Conservation (phyloP, 179 eudicot genomes). For the Actinidia arguta region DNA sequence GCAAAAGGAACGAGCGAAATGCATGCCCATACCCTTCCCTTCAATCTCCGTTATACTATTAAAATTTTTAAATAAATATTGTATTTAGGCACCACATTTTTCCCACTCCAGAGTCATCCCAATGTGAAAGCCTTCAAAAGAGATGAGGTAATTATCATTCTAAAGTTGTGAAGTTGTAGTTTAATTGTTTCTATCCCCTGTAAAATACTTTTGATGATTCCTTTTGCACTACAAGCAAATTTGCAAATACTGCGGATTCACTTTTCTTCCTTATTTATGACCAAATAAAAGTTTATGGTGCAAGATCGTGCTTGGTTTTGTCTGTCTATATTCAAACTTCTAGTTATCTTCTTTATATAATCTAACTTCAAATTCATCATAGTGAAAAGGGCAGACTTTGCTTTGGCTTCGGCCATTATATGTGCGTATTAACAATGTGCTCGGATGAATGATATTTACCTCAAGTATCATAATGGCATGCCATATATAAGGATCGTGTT, state of each 20-base stretch:
- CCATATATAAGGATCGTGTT: background rate
- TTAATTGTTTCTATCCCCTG: conserved; percentile 1
- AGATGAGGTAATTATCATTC: conserved; percentile 65
- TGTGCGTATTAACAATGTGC: too few relatives aligned
- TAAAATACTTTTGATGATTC: background rate
- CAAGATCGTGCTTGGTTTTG: background rate
- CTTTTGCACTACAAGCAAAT: background rate
- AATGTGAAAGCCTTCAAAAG: conserved; percentile 96
- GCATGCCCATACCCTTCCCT: background rate
- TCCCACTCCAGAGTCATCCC: conserved; percentile 87
- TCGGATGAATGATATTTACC: too few relatives aligned
- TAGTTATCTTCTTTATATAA: background rate
- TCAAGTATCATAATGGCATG: background rate
- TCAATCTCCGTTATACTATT: background rate
- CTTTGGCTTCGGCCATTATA: too few relatives aligned
- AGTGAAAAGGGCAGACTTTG: too few relatives aligned
- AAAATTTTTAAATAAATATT: background rate
- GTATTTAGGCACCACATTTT: conserved; percentile 86
- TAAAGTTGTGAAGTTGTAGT: background rate
- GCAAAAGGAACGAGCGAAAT: background rate
- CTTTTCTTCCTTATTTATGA: background rate
- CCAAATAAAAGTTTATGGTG: background rate
- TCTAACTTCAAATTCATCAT: too few relatives aligned
- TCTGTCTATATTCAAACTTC: background rate
- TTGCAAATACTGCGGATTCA: background rate